Percentiles rank a stretch among this genome's conserved stretches.
Conservation (phyloP, 305 asterid species). For the Fraxinus albicans region DNA sequence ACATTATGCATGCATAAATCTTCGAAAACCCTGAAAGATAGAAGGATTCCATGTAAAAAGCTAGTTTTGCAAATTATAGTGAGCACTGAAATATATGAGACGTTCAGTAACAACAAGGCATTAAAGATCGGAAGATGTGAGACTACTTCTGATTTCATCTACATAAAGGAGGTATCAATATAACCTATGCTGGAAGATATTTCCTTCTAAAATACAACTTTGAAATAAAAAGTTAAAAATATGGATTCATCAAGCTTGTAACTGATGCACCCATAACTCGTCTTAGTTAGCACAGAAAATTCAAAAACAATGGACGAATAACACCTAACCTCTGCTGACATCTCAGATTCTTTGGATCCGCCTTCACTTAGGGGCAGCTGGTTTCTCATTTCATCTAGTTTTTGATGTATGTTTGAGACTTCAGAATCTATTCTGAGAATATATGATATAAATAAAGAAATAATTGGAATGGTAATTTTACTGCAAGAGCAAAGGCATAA, state of each 20-base stretch:
- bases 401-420: slow-evolving; percentile 67
- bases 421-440: slow-evolving; percentile 97
- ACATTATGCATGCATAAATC: not conserved
- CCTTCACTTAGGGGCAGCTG: slow-evolving; percentile 46
- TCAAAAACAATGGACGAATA: slow-evolving; percentile 5
- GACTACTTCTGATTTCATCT: not conserved
- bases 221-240: not conserved
- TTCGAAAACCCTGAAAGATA: not conserved
- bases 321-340: slow-evolving; percentile 61
- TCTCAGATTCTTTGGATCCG: slow-evolving; percentile 39
- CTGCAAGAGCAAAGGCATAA: slow-evolving; percentile 15
- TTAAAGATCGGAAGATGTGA: not conserved
- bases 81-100: not conserved
- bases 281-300: not conserved
- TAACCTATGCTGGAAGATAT: not conserved
- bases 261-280: not conserved
- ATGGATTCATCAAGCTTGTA: slow-evolving; percentile 17
- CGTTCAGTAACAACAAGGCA: not conserved
- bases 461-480: slow-evolving; percentile 43
- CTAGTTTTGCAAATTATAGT: not conserved
- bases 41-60: not conserved
- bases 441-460: slow-evolving; percentile 41
- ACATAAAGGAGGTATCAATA: not conserved
- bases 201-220: not conserved
- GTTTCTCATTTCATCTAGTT: slow-evolving; percentile 53